phyloP scores from a whole-genome alignment of 2,329 filamentous ascomycete species.

The Aurifilum marmelostoma region DNA sequence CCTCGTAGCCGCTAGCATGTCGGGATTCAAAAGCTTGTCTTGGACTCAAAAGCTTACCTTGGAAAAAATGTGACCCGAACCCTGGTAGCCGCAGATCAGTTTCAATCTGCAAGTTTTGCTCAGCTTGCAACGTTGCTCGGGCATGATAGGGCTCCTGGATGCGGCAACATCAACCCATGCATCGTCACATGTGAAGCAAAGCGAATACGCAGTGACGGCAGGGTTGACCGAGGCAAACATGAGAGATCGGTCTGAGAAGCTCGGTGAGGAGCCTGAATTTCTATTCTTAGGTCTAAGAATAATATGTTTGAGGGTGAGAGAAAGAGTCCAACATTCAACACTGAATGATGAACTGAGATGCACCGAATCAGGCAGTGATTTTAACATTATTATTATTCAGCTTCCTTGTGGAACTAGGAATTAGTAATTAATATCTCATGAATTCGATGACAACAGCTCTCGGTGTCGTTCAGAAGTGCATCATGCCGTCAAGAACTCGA shows the following conservation, averaged over 20 bases:
- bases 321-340: neutral
- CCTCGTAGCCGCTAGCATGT: neutral
- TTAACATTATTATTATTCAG: too few species aligned
- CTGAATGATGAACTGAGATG: neutral
- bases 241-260: neutral
- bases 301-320: neutral
- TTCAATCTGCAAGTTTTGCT: neutral
- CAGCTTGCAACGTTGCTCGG: neutral
- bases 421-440: too few species aligned
- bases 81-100: neutral
- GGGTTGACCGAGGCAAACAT: neutral
- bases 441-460: too few species aligned
- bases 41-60: too few species aligned
- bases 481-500: neutral
- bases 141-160: neutral
- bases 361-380: too few species aligned
- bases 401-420: too few species aligned
- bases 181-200: neutral
- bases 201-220: neutral
- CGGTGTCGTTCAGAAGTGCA: too few species aligned
- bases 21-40: constrained; percentile 3
- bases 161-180: neutral
- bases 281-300: neutral
- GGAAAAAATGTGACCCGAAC: neutral
- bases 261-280: neutral